A percentile compares a stretch with the other conserved stretches of the same genome.
These are phyloP conservation scores for Fusarium sp. DNA, from an alignment of 2,329 filamentous ascomycete genomes.

Conservation along the genomic window DNA sequence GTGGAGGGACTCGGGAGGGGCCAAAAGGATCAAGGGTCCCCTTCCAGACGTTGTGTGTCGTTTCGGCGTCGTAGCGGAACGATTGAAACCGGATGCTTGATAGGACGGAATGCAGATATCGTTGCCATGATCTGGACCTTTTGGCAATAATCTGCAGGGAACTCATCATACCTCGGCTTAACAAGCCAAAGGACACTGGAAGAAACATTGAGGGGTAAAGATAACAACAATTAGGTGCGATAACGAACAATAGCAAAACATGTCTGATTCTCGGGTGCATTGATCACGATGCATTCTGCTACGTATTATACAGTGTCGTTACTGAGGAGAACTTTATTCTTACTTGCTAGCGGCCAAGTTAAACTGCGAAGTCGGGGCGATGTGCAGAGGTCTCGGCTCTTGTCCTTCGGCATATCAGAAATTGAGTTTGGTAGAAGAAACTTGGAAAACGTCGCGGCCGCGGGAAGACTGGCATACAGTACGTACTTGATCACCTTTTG, in stretches of 20 bases:
- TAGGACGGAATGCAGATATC: neutral
- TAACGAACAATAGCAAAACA: neutral
- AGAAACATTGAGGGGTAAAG: conserved; percentile 9
- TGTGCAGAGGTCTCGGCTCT: conserved; percentile 8
- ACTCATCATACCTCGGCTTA: conserved; percentile 7
- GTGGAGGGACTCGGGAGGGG: neutral
- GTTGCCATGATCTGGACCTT: conserved; percentile 1
- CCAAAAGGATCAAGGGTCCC: conserved; percentile 15
- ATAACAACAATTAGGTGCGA: neutral
- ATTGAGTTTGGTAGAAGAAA: conserved; percentile 10
- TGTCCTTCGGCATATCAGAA: conserved; percentile 13
- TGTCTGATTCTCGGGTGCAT: neutral
- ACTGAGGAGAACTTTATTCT: neutral
- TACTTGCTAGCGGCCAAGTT: neutral
- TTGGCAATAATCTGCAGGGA: neutral
- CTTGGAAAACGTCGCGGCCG: neutral
- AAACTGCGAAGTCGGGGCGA: neutral
- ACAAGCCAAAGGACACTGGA: neutral
- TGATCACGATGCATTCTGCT: neutral
- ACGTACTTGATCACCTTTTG: neutral
- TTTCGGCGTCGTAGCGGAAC: neutral
- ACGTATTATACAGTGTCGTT: neutral
- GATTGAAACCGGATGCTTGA: neutral
- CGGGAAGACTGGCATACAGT: neutral
- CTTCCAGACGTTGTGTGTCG: neutral